These are phyloP conservation scores for Sclerotinia borealis DNA, from an alignment of 2,329 filamentous ascomycete genomes.

Conservation along the genomic window DNA sequence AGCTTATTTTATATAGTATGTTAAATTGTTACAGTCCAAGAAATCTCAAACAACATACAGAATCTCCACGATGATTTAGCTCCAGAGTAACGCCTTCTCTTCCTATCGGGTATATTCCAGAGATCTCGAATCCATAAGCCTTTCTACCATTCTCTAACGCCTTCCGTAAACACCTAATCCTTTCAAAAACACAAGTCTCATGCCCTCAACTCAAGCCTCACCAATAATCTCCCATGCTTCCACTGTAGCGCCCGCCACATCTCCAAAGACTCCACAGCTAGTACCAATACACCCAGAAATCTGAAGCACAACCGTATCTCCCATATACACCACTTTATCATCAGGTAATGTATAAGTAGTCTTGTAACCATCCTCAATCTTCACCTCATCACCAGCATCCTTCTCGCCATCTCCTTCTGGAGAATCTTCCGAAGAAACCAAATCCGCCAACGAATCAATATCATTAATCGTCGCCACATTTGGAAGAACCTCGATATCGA, in stretches of 20 bases:
- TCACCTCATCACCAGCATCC: background rate
- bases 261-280: constrained; percentile 18
- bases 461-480: background rate
- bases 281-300: constrained; percentile 37
- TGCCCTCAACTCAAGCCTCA: background rate
- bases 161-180: too few species aligned
- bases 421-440: background rate
- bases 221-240: constrained; percentile 42
- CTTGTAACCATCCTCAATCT: constrained; percentile 16
- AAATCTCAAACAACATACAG: too few species aligned
- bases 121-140: too few species aligned
- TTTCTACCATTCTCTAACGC: too few species aligned
- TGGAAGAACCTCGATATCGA: background rate
- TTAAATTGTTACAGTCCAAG: too few species aligned
- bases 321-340: constrained; percentile 15
- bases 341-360: constrained; percentile 16
- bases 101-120: too few species aligned
- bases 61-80: too few species aligned
- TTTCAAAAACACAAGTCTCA: background rate
- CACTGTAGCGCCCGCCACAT: constrained; percentile 40
- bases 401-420: background rate
- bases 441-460: background rate
- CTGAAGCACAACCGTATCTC: constrained; percentile 32
- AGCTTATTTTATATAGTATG: too few species aligned
- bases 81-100: too few species aligned